Conservation (phyloP, 148 eudicot species). For the Rhododendron williamsianum region DNA sequence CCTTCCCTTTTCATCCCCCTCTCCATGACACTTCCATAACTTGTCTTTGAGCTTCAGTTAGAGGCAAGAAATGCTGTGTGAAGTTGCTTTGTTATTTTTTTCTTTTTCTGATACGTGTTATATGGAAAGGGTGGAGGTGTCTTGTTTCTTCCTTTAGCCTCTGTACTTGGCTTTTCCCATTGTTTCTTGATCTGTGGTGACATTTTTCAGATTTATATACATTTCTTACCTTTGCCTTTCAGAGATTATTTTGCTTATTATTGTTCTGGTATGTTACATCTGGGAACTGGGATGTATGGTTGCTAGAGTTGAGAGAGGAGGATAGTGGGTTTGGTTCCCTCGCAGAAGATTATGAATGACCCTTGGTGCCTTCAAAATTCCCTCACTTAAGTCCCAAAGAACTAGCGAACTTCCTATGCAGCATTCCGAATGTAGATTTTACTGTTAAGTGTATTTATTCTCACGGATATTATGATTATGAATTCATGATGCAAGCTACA, state of each 20-base stretch:
- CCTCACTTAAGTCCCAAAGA: not conserved
- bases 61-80: not conserved
- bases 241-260: not conserved
- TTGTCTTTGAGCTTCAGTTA: not conserved
- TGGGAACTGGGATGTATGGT: not conserved
- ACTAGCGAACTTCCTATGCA: not conserved
- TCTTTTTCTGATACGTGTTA: not conserved
- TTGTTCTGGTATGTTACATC: not conserved
- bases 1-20: no score
- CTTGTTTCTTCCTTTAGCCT: not conserved
- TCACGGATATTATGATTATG: not conserved
- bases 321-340: not conserved
- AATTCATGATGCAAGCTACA: not conserved
- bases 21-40: no score
- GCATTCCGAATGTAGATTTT: not conserved
- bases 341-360: not conserved
- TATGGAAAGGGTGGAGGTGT: not conserved
- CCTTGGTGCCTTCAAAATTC: not conserved
- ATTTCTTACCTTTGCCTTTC: not conserved
- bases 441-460: not conserved
- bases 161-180: not conserved
- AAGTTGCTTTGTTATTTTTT: not conserved
- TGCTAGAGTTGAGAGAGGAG: not conserved
- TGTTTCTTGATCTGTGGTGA: not conserved
- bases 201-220: no score